A percentile compares a stretch with the other conserved stretches of the same genome.
Evolutionary conservation across 495 filamentous ascomycete species (phyloP).

Genomic region (Aspergillus avenaceus): DNA sequence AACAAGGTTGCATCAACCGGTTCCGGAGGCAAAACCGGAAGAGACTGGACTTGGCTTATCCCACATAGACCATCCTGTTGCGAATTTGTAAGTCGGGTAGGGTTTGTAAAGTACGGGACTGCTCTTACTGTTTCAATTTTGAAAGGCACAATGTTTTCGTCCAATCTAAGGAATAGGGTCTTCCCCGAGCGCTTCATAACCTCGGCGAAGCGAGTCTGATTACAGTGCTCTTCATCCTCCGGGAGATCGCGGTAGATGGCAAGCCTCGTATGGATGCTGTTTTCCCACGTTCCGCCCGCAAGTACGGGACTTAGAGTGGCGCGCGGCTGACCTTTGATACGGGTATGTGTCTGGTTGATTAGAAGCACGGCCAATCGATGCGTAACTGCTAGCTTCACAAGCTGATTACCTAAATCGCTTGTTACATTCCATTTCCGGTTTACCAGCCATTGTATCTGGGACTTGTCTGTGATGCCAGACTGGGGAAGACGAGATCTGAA

Average conservation of each 20-base stretch:
- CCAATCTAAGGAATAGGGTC: conserved; percentile 22
- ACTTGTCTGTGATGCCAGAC: conserved; percentile 28
- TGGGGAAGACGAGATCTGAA: conserved; percentile 29
- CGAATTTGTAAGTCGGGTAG: neutral
- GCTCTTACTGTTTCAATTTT: conserved; percentile 34
- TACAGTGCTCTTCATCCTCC: conserved; percentile 6
- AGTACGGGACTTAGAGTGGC: conserved; percentile 71
- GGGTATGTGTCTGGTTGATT: conserved; percentile 68
- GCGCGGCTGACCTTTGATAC: conserved; percentile 48
- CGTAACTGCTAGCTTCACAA: conserved; percentile 66
- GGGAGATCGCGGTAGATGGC: conserved; percentile 62
- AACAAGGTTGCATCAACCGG: neutral
- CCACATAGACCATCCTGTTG: conserved; percentile 27
- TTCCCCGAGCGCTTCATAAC: conserved; percentile 42
- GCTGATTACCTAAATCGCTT: conserved; percentile 48
- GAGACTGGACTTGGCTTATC: neutral
- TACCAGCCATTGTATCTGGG: conserved; percentile 50
- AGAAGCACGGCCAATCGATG: conserved; percentile 63
- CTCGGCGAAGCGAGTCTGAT: conserved; percentile 35
- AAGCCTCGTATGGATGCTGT: conserved; percentile 59
- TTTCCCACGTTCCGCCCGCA: conserved; percentile 66
- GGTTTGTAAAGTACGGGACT: neutral
- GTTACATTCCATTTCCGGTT: conserved; percentile 60
- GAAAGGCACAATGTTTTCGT: conserved; percentile 37
- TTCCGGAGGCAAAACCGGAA: neutral